Base-by-base conservation (phyloP, 1,284 basidiomycete species). In the Dichomitus squalens region DNA sequence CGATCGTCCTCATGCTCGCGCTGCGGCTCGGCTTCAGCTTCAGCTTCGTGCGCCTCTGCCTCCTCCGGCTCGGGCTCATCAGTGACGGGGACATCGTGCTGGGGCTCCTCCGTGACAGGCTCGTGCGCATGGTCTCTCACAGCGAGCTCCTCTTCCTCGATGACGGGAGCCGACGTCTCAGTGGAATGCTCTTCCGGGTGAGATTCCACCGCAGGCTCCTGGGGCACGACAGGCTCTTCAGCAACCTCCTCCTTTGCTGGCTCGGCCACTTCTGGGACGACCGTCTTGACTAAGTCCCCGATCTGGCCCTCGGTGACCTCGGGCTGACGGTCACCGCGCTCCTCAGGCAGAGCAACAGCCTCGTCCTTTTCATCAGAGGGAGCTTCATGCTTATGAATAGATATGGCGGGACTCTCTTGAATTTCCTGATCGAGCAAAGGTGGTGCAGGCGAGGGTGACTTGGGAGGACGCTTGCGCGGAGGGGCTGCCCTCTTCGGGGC, bases 401-500 rank as follows among this genome's bases (percentile, higher is more conserved):
- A 41, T 4, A 61, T 53, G 1, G 60, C 35, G 20, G 66, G 67
- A 35, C 66, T 68, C 59, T 69, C 64, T 18, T 64, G 48, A 20
- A 64, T 20, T 8, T 47, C 55, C 9, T 59, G 63, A 11, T 59
- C 68, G 18, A 63, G 50, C 23, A 64, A 61, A 7, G 55, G 59
- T 1, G 60, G 59, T 0, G 64, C 53, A n/a, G 76, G 72, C 9
- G 70, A 66, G 4, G 72, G 67, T 1, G 70, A 67, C 58, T 85
- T 87, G 36, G 74, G 73, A 2, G 76, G 61, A 64, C 86, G 87
- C 73, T 81, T 87, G 49, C 89, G 78, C 4, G 90, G 89, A 43
- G 88, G 89, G 3, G 75, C 86, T 16, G 86, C 79, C 5, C 90
- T 80, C 44, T 85, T 82, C 38, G 89, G 90, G 9, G 71, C 85